Base-by-base conservation (phyloP, 805 yeast species). In the Myxozyma sirexii region DNA sequence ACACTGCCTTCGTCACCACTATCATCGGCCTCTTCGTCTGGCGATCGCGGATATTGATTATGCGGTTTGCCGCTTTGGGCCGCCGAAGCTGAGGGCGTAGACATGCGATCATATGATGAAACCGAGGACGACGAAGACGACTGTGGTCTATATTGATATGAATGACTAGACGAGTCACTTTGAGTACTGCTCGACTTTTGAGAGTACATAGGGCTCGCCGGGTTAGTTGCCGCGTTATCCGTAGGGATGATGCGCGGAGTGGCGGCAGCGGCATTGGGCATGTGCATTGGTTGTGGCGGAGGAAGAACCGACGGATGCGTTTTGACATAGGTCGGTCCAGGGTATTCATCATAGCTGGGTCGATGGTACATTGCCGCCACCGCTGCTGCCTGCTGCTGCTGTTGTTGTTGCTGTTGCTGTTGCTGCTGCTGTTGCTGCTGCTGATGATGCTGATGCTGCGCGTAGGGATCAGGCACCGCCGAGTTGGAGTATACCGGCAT, bases 1-100 rank as follows among this genome's bases (percentile, higher is more conserved):
- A 45, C 59, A 19, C 56, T 52, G 13, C 54, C 59, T 35, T 42
- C 65, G 37, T 54, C 56, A 15, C 46, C 56, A 44, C 57, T 52
- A 37, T 55, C 56, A 8, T 35, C 50, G 6, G 47, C 54, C 23
- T 35, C 44, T 8, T 44, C 51, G 27, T 45, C 57, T 8, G 50
- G 26, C 10, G 54, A 50, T 29, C 39, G 35, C 38, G 39, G 27
- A 13, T 49, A n/a, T 24, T 13, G 54, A 10, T 13, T 29, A 17
- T 26, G 13, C n/a, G 8, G 33, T 19, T 19, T 27, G 31, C 17
- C 51, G 15, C 27, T 17, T 7, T 23, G 27, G 4, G 33, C 38
- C 23, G 35, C 4, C 3, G 46, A 29, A 5, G 43, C 33, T 4
- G 43, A 37, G 10, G 52, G 27, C 4, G 26, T 37, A n/a, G 42